Evolutionary conservation across 345 rosid species (phyloP).

Genomic region (Rhodomyrtus tomentosa): DNA sequence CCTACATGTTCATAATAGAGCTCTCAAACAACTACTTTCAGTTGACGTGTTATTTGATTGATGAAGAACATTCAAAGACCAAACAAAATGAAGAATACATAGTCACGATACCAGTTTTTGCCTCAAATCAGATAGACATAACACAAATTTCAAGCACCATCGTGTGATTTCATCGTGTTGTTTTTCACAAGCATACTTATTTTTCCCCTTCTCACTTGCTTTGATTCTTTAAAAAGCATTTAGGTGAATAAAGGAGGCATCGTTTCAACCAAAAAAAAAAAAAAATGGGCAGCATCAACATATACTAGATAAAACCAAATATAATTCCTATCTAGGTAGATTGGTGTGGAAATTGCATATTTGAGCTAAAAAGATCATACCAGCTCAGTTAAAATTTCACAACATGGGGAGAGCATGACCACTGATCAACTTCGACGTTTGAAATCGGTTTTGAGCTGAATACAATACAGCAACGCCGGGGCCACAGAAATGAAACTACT

Average conservation of each 20-base stretch:
- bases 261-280: no score
- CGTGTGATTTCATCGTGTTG: not conserved
- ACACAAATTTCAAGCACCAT: not conserved
- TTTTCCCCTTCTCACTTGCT: not conserved
- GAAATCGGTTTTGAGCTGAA: not conserved
- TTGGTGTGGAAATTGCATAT: not conserved
- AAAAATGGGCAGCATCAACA: not conserved
- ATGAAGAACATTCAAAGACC: not conserved
- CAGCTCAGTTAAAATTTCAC: not conserved
- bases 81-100: not conserved
- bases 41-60: not conserved
- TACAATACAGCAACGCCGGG: not conserved
- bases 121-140: not conserved
- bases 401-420: not conserved
- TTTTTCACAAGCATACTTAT: not conserved
- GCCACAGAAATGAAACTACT: not conserved
- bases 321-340: not conserved
- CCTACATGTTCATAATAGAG: not conserved
- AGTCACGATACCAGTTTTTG: not conserved
- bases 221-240: not conserved
- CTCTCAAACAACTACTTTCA: not conserved
- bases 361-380: not conserved
- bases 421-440: not conserved
- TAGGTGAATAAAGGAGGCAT: not conserved
- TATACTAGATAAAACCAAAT: not conserved